Evolutionary conservation across 345 rosid species (phyloP).

Genomic region (Populus pruinosa): DNA sequence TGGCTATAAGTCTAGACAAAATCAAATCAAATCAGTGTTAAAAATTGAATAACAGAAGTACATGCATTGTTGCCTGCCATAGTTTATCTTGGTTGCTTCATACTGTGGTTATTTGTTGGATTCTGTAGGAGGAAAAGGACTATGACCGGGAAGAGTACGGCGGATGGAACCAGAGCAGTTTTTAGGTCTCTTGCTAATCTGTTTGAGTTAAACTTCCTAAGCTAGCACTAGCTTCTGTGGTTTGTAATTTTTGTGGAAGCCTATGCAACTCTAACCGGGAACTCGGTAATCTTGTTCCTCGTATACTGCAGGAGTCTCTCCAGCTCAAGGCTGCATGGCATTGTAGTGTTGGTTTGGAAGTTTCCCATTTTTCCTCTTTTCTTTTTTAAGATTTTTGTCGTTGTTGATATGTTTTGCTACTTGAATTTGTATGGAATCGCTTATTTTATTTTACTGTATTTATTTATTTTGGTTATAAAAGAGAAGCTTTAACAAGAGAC

Average conservation of each 20-base stretch:
- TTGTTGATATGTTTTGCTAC: not conserved
- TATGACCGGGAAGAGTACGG: slow-evolving; percentile 46
- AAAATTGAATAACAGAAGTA: not conserved
- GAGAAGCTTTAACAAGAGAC: too few species aligned
- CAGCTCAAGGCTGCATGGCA: not conserved
- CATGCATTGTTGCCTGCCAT: not conserved
- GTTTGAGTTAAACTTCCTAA: not conserved
- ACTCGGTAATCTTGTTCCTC: not conserved
- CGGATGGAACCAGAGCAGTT: slow-evolving; percentile 71
- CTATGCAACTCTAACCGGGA: not conserved
- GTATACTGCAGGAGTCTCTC: not conserved
- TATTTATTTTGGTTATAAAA: too few species aligned
- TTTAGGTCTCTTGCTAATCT: slow-evolving; percentile 3
- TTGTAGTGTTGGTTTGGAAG: not conserved
- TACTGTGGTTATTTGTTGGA: slow-evolving; percentile 1
- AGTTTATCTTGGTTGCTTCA: not conserved
- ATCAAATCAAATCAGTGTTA: not conserved
- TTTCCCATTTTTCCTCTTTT: not conserved
- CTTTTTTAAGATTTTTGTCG: not conserved
- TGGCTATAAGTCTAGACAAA: not conserved
- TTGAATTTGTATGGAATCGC: not conserved
- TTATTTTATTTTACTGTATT: too few species aligned
- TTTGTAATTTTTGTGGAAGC: not conserved
- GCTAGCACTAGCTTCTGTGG: not conserved
- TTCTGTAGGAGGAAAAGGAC: slow-evolving; percentile 32